Base-by-base conservation (phyloP, 2,329 filamentous ascomycete species). In the Xylariomycetidae sp. region DNA sequence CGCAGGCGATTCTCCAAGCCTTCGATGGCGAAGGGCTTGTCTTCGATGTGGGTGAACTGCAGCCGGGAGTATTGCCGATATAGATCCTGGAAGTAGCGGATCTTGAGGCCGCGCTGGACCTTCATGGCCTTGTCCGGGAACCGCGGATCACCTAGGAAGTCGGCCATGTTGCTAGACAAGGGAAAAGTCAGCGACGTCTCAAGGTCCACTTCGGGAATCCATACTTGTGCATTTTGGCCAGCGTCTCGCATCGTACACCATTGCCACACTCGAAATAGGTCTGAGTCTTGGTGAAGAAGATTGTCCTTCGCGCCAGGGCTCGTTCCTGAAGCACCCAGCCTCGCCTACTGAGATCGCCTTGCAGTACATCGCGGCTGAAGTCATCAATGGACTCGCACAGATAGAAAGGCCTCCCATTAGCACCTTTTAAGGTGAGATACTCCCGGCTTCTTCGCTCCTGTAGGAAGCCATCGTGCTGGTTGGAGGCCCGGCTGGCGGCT, bases 261-360 rank as follows among this genome's bases (percentile, higher is more conserved):
- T 44, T 29, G 5, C 61, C 55, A 23, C 63, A 66, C 26, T 62
- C 60, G 48, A 52, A 66, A 15, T 64, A 61, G 1, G 55, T 53
- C 36, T 65, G 58, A 0, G 37, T 37, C 1, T 49, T 25, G 0
- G 59, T 54, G 35, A 62, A 67, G 28, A 55, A 59, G 10, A 66
- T 56, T 0, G 54, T 58, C 8, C 63, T 47, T 7, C 53, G 49
- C 0, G 60, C 52, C 2, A 66, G 39, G 0, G 50, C 54, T n/a
- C 53, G 45, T 35, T 65, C 63, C 35, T 65, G 61, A 4, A 63
- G 26, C 1, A 63, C 61, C 63, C 62, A 65, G 1, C 55, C 61
- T 3, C 62, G 46, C 5, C 35, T 41, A 32, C 53, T 61, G 3
- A 67, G 40, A 1, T 39, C 10, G 1, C 53, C 43, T 0, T 54